Percentiles rank a stretch among this genome's conserved stretches.
phyloP scores from a whole-genome alignment of 192 early-diverging fungal genomes.

The Rhizophagus clarus region DNA sequence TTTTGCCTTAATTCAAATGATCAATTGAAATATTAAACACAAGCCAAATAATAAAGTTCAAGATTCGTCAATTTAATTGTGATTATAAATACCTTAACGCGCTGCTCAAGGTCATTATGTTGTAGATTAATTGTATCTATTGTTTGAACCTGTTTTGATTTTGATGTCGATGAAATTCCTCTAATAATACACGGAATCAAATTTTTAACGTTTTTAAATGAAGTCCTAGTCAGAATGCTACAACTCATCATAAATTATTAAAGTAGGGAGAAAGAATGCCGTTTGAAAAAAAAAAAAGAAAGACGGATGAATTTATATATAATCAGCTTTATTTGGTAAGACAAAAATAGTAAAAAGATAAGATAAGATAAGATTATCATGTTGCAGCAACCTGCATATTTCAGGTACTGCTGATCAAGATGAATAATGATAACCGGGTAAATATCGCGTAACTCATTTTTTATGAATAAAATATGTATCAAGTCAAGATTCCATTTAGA shows the following conservation, averaged over 20 bases:
- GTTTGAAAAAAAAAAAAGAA: too few relatives aligned
- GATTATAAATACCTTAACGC: not conserved
- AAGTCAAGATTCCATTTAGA: too few relatives aligned
- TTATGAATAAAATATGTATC: too few relatives aligned
- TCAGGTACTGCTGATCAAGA: too few relatives aligned
- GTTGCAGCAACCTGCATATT: too few relatives aligned
- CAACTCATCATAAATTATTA: not conserved
- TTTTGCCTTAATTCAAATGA: conserved; percentile 34
- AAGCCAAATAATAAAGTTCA: not conserved
- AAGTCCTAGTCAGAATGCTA: not conserved
- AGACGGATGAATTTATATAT: too few relatives aligned
- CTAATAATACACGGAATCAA: not conserved
- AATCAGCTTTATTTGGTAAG: too few relatives aligned
- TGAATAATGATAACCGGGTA: too few relatives aligned
- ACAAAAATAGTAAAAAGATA: too few relatives aligned
- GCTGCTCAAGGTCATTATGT: not conserved
- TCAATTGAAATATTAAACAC: not conserved
- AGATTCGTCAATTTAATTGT: not conserved
- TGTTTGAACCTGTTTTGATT: not conserved
- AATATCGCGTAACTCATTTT: too few relatives aligned
- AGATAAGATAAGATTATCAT: too few relatives aligned
- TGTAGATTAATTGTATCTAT: not conserved
- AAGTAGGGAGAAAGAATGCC: not conserved
- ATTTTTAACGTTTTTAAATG: not conserved
- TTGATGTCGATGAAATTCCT: not conserved